Evolutionary conservation across 495 filamentous ascomycete genomes (phyloP).

Genomic region (Trichoderma erinaceum): DNA sequence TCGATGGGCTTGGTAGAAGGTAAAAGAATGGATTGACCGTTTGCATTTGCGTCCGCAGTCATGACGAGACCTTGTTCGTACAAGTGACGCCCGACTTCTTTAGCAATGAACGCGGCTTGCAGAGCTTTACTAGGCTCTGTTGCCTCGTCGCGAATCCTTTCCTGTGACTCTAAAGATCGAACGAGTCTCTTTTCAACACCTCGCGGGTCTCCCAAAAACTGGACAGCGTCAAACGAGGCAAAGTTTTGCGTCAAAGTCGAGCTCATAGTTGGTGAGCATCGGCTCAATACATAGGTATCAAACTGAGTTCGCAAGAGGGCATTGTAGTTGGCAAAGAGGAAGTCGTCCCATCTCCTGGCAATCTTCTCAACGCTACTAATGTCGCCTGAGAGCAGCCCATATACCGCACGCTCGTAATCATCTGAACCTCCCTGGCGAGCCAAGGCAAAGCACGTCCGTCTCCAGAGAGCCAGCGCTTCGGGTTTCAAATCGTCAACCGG

Average conservation of each 20-base stretch:
- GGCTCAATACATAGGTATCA: slow-evolving; percentile 51
- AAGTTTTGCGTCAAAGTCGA: slow-evolving; percentile 36
- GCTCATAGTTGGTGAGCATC: slow-evolving; percentile 38
- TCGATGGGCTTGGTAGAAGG: slow-evolving; percentile 22
- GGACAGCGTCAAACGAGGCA: slow-evolving; percentile 47
- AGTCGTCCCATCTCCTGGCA: slow-evolving; percentile 80
- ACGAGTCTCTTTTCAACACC: slow-evolving; percentile 46
- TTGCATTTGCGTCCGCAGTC: slow-evolving; percentile 45
- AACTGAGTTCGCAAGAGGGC: slow-evolving; percentile 65
- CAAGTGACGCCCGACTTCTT: slow-evolving; percentile 50
- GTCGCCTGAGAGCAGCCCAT: slow-evolving; percentile 80
- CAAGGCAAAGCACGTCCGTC: slow-evolving; percentile 71
- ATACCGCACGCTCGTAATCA: slow-evolving; percentile 82
- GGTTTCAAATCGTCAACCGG: slow-evolving; percentile 34
- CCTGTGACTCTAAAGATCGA: slow-evolving; percentile 41
- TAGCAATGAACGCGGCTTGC: slow-evolving; percentile 58
- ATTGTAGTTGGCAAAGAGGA: slow-evolving; percentile 86
- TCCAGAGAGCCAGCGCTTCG: slow-evolving; percentile 59
- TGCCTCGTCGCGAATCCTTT: slow-evolving; percentile 43
- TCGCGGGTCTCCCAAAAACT: slow-evolving; percentile 46
- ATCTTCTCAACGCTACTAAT: slow-evolving; percentile 66
- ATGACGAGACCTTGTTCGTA: slow-evolving; percentile 54
- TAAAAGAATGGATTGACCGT: slow-evolving; percentile 44
- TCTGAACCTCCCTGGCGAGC: slow-evolving; percentile 60
- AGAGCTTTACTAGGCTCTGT: slow-evolving; percentile 55